Evolutionary conservation across 2,329 filamentous ascomycete species (phyloP), one percentile per base, ranked within the genome.

Genomic region (Colletotrichum musicola): DNA sequence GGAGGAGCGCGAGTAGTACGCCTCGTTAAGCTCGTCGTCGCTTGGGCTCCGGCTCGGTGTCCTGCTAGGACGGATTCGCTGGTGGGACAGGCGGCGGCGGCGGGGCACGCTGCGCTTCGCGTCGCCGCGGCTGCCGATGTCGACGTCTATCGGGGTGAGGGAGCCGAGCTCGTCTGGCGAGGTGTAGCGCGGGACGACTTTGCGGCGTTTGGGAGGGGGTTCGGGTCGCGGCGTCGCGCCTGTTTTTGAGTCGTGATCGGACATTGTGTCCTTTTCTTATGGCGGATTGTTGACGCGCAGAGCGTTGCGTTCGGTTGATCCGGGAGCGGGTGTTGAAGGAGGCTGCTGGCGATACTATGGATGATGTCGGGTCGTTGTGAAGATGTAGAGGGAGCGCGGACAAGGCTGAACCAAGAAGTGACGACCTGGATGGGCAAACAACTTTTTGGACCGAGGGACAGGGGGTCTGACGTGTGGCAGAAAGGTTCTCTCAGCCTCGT

Each of bases 161-260:
- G 42, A 54, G 44, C 46, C 62, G 16, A 69, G 70, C 44, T 85
- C 83, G 68, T 87, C 84, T 7, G 86, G 82, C 40, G 81, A 84
- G 67, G 79, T 81, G 73, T 83, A 82, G 42, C 77, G 77, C 10
- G 80, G 79, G 9, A 80, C 80, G 42, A 82, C 76, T 73, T 78
- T 80, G 67, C 82, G 80, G 38, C 81, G 78, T 71, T 84, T 83
- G 9, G 80, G 76, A 13, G 80, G 79, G 16, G 80, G 79, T 38
- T 74, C 79, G 13, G 74, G 66, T 22, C 70, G 64, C 27, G 74
- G 60, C 3, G 68, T 65, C 46, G 63, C 73, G 57, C 70, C 62
- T 55, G 73, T 64, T 40, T 44, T 51, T 30, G 74, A 60, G 55
- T 75, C 73, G 44, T 73, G 60, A 30, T 73, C 74, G 20, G 77